Base-by-base conservation (phyloP, 805 yeast genomes). In the Lipomyces yamanashiensis region DNA sequence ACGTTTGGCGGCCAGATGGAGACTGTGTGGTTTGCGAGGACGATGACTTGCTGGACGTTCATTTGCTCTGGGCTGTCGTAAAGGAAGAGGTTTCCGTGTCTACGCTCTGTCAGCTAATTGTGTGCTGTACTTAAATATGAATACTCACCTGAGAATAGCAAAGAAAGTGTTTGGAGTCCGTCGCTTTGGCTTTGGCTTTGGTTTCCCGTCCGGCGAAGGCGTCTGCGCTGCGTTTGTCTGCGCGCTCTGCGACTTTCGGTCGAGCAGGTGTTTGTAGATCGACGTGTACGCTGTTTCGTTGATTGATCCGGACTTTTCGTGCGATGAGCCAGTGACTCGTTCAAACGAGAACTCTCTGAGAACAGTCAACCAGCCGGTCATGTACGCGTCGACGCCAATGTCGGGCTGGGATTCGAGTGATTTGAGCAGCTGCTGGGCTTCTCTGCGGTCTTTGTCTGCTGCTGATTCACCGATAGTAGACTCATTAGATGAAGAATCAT, bases 1-100 rank as follows among this genome's bases (percentile, higher is more conserved):
- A 87, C 74, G 54, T 80, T 77, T 43, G 92, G 83, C 0, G 99
- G 99, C 97, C 98, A 95, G 7, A 92, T 77, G 0, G 89, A 79
- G 0, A 92, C 88, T 41, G 90, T 79, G 69, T 85, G 85, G 70
- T 87, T 84, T 5, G 88, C 83, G 23, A 95, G 75, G 1, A 89
- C 91, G 63, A 95, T 85, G 8, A 89, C 96, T 75, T 90, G 92
- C 67, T 84, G 85, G 19, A 89, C 87, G 74, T 86, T 85, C 71
- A 80, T 82, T 73, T 85, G 80, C 54, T 80, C 78, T 64, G 87
- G 88, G 72, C 89, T 90, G 64, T 85, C 84, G 76, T 90, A 93
- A n/a, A 95, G 78, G 72, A 92, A 90, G 59, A 95, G 76, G 72
- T 92, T 92, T 0, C 97, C 96, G 71, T 92, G 97, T 71, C 89